phyloP scores from a whole-genome alignment of 257 asterid species.

The Solanum tacnaense region DNA sequence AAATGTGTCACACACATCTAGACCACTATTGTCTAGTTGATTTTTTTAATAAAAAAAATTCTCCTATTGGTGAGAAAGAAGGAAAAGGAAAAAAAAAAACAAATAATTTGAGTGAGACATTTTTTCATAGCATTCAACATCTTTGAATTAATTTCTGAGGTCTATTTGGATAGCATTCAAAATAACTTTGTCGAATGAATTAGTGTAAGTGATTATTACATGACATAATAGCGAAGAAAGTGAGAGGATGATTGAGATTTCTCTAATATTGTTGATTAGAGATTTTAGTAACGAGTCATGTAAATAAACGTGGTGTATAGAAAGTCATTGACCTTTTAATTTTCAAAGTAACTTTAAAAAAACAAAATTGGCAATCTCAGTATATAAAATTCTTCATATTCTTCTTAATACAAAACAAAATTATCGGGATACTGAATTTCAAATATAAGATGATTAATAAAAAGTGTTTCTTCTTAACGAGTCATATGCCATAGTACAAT shows the following conservation, averaged over 20 bases:
- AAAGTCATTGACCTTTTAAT: too few species aligned
- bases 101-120: neutral
- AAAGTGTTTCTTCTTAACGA: neutral
- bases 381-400: neutral
- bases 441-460: too few species aligned
- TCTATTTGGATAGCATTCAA: neutral
- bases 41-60: fast-evolving
- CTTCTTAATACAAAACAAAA: neutral
- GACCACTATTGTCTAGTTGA: neutral
- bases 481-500: neutral
- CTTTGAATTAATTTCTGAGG: neutral
- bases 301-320: neutral
- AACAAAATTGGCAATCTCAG: too few species aligned
- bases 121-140: neutral
- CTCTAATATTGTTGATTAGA: neutral
- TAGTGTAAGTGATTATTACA: neutral
- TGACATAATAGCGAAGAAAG: neutral
- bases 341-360: neutral
- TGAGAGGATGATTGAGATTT: neutral
- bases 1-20: neutral
- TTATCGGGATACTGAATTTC: neutral
- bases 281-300: neutral
- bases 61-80: neutral
- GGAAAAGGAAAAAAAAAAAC: neutral
- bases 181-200: neutral